Conservation (phyloP, 2,329 filamentous ascomycete genomes). For the Colletotrichum sublineola region DNA sequence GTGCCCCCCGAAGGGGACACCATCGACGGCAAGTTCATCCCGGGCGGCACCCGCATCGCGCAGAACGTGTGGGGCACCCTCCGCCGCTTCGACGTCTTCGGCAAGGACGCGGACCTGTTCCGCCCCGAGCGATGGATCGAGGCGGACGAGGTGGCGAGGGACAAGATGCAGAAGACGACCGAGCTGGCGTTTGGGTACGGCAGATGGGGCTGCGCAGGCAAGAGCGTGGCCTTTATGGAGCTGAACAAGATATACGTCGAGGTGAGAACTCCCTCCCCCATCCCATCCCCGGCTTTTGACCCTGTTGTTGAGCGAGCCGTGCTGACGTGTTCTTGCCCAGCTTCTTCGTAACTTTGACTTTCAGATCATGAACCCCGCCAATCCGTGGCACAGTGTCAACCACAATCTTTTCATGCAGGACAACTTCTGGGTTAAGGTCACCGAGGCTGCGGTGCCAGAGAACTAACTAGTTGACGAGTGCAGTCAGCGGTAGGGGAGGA, state of each 20-base stretch:
- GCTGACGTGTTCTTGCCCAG: slow-evolving; percentile 30
- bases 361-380: slow-evolving; percentile 46
- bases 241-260: slow-evolving; percentile 59
- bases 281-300: background rate
- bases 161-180: slow-evolving; percentile 45
- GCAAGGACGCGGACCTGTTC: slow-evolving; percentile 57
- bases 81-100: slow-evolving; percentile 53
- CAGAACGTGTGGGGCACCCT: slow-evolving; percentile 57
- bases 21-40: slow-evolving; percentile 47
- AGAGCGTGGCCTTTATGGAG: slow-evolving; percentile 58
- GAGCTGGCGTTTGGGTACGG: slow-evolving; percentile 56
- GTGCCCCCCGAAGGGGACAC: slow-evolving; percentile 48
- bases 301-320: too few species aligned
- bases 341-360: slow-evolving; percentile 48
- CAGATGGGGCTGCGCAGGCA: slow-evolving; percentile 50
- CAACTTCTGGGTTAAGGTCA: slow-evolving; percentile 45
- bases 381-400: slow-evolving; percentile 51
- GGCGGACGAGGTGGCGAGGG: slow-evolving; percentile 44
- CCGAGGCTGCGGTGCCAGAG: background rate
- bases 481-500: background rate
- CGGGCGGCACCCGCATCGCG: slow-evolving; percentile 49
- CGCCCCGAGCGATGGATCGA: slow-evolving; percentile 64
- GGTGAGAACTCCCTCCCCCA: slow-evolving; percentile 47
- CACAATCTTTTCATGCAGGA: slow-evolving; percentile 48
- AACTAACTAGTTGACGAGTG: background rate